Evolutionary conservation across 208 protist genomes (phyloP).

Genomic region (Trypanosoma platydactyli): DNA sequence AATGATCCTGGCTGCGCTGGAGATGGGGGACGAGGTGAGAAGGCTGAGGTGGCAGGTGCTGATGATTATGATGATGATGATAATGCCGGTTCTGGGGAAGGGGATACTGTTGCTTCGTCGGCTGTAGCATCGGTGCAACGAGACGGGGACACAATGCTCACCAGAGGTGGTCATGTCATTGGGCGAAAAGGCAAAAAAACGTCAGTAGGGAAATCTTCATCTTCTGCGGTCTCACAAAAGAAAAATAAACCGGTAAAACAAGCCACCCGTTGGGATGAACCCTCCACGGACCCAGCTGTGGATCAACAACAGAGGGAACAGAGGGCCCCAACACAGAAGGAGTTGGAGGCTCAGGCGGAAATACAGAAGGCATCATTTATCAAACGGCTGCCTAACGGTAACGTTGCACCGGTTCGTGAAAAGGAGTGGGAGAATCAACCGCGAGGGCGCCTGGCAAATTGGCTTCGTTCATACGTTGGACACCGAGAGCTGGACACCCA

Average conservation of each 20-base stretch:
- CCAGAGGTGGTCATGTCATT: slow-evolving; percentile 60
- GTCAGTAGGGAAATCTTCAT: slow-evolving; percentile 4
- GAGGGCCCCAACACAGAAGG: slow-evolving; percentile 54
- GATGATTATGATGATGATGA: slow-evolving; percentile 9
- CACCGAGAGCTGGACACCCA: slow-evolving; percentile 73
- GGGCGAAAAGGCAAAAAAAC: slow-evolving; percentile 36
- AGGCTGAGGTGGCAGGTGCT: slow-evolving; percentile 18
- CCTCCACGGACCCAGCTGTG: slow-evolving; percentile 37
- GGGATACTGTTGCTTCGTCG: slow-evolving; percentile 3
- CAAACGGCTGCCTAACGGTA: slow-evolving; percentile 65
- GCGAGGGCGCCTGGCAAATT: slow-evolving; percentile 69
- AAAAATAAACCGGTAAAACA: slow-evolving; percentile 57
- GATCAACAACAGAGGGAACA: slow-evolving; percentile 30
- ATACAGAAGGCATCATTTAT: slow-evolving; percentile 73
- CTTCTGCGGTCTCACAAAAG: slow-evolving; percentile 25
- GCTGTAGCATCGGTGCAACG: slow-evolving; percentile 6
- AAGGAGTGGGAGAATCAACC: slow-evolving; percentile 77
- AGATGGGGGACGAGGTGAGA: slow-evolving; percentile 24
- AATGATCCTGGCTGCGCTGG: not conserved
- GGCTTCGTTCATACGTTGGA: slow-evolving; percentile 76
- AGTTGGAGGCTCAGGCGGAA: slow-evolving; percentile 70
- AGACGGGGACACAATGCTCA: slow-evolving; percentile 48
- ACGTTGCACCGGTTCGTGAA: slow-evolving; percentile 69
- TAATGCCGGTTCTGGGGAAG: slow-evolving; percentile 5
- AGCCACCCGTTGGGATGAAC: slow-evolving; percentile 62